A percentile compares a stretch with the other conserved stretches of the same genome.
These are phyloP conservation scores for Celoporthe dispersa DNA, from an alignment of 2,329 filamentous ascomycete genomes.

Conservation along the genomic window DNA sequence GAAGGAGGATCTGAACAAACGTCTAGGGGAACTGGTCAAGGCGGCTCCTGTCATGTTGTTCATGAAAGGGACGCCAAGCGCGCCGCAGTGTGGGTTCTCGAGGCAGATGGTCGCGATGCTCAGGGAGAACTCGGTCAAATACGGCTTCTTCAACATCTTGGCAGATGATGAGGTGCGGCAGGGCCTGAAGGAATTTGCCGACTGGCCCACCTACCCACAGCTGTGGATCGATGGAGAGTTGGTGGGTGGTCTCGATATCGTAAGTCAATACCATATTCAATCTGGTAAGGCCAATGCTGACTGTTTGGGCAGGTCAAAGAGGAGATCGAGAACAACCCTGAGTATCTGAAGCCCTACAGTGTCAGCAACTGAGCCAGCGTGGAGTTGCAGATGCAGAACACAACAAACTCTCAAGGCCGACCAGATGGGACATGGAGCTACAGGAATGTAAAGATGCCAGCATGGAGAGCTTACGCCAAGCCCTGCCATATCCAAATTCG, in stretches of 20 bases:
- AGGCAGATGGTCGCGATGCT: constrained; percentile 85
- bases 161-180: constrained; percentile 97
- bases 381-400: neutral
- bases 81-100: constrained; percentile 94
- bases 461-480: neutral
- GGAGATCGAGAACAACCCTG: constrained; percentile 80
- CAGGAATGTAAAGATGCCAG: neutral
- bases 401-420: neutral
- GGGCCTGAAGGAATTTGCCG: constrained; percentile 95
- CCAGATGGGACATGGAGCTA: neutral
- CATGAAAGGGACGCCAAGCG: constrained; percentile 99
- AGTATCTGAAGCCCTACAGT: constrained; percentile 79
- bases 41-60: constrained; percentile 98
- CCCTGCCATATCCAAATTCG: neutral
- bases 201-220: constrained; percentile 98
- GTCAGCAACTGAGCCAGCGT: constrained; percentile 47
- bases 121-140: constrained; percentile 88
- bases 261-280: constrained; percentile 53
- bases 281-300: constrained; percentile 6
- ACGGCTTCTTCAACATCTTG: constrained; percentile 98
- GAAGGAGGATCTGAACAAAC: constrained; percentile 84
- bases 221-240: constrained; percentile 90
- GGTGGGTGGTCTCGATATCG: constrained; percentile 93
- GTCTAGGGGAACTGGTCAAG: constrained; percentile 84
- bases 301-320: constrained; percentile 75